These are phyloP conservation scores for Phlebiopsis flavidoalba DNA, from an alignment of 768 basidiomycete genomes.

Conservation along the genomic window DNA sequence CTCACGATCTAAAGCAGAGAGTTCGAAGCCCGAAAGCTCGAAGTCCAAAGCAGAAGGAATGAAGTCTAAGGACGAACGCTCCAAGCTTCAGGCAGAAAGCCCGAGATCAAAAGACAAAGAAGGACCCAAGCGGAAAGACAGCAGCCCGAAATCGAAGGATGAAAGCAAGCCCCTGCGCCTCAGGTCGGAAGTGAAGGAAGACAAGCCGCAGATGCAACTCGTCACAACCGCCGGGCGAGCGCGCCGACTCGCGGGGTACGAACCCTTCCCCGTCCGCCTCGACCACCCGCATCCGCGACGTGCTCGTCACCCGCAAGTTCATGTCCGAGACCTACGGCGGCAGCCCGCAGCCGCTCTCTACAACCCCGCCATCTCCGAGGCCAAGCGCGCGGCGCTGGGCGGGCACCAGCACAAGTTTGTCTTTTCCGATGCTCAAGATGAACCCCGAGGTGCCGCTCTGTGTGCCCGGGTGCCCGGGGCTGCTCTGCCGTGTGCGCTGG, in stretches of 20 bases:
- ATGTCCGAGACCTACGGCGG: slow-evolving; percentile 11
- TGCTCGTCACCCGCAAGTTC: slow-evolving; percentile 5
- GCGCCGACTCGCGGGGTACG: neutral
- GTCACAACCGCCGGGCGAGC: neutral
- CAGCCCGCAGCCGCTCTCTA: neutral
- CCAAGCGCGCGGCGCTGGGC: slow-evolving; percentile 1
- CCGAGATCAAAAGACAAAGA: too few relatives aligned
- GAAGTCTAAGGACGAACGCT: too few relatives aligned
- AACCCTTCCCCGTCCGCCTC: slow-evolving; percentile 5
- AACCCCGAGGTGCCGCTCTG: neutral
- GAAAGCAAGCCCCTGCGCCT: neutral
- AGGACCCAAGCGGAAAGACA: too few relatives aligned
- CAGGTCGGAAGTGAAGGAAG: neutral
- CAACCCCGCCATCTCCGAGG: slow-evolving; percentile 4
- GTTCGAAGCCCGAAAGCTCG: too few relatives aligned
- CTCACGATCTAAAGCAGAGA: too few relatives aligned
- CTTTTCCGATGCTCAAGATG: slow-evolving; percentile 4
- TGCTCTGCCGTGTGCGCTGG: slow-evolving; percentile 4
- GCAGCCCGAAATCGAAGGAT: neutral
- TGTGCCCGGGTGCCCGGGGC: slow-evolving; percentile 6
- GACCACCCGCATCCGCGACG: slow-evolving; percentile 2
- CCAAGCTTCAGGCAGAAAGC: too few relatives aligned
- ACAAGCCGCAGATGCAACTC: neutral
- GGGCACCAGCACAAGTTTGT: slow-evolving; percentile 8
- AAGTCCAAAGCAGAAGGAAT: too few relatives aligned